Evolutionary conservation across 331 rosid genomes (phyloP).

Genomic region (Phaseolus coccineus): DNA sequence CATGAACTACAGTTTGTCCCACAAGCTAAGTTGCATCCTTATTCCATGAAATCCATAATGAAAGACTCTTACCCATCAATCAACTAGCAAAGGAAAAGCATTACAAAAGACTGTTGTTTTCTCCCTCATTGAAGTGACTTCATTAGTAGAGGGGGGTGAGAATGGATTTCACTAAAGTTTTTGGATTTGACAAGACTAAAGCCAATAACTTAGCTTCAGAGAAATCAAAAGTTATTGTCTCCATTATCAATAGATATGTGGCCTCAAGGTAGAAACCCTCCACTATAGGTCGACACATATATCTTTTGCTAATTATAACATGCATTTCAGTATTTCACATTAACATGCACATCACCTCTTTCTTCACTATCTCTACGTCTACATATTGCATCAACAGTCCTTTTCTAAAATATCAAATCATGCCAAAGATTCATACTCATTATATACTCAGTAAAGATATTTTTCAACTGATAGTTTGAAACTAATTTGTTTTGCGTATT

Average conservation of each 20-base stretch:
- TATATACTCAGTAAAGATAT: too few species aligned
- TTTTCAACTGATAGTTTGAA: too few species aligned
- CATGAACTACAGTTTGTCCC: constrained; percentile 78
- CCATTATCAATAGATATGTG: constrained; percentile 47
- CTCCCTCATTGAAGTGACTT: constrained; percentile 64
- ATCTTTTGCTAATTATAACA: constrained; percentile 38
- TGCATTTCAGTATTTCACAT: constrained; percentile 32
- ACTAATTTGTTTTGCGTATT: too few species aligned
- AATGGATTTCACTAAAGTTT: constrained; percentile 54
- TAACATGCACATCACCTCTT: constrained; percentile 37
- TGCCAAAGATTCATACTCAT: not conserved
- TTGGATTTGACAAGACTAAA: constrained; percentile 85
- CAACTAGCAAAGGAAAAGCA: constrained; percentile 46
- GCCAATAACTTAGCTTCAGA: constrained; percentile 51
- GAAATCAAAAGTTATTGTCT: constrained; percentile 46
- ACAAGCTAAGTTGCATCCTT: constrained; percentile 50
- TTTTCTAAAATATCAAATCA: not conserved
- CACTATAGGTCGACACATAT: not conserved
- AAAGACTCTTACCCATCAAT: constrained; percentile 48
- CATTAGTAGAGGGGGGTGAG: constrained; percentile 55
- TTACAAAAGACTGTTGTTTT: constrained; percentile 41
- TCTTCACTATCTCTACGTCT: constrained; percentile 19
- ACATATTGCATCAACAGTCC: not conserved
- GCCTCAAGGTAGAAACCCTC: not conserved
- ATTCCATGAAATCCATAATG: constrained; percentile 52